Evolutionary conservation across 2,329 filamentous ascomycete genomes (phyloP), one percentile per base, ranked within the genome.

Genomic region (Tothia fuscella): DNA sequence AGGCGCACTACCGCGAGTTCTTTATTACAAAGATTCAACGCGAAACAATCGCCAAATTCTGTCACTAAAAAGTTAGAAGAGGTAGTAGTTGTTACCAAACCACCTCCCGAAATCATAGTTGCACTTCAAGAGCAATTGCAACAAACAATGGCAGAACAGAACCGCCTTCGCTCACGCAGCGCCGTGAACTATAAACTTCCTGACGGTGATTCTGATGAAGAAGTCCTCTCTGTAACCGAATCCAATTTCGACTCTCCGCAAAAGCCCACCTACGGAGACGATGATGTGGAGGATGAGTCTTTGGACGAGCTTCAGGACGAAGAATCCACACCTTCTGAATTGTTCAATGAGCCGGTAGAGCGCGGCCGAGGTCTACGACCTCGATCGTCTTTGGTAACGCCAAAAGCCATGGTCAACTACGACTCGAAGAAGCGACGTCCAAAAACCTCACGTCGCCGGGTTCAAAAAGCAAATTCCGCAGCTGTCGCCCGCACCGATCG

Each of bases 401-500:
- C 35, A 17, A 25, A 21, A 4, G 35, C 22, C 10, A 21, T 25
- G 6, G 28, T 37, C 35, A 37, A 25, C 35, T 37, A 25, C 22
- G 28, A 37, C 9, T 25, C 25, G 35, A 37, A 37, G 35, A 25
- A 17, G 21, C 20, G n/a, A 28, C 5, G 20, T 25, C 25, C 25
- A 17, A 37, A 26, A 10, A 26, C 22, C 9, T 24, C 35, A 16
- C n/a, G n/a, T n/a, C n/a, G n/a, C n/a, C n/a, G n/a, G n/a, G n/a
- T n/a, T n/a, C 21, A 37, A 16, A 7, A 21, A 26, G 35, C n/a
- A 14, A 16, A 37, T 25, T 12, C 25, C 3, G 35, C 17, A 4
- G 22, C 35, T 6, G 35, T 25, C 25, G 35, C 51, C 5, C 54
- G 61, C 24, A 64, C 64, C 2, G 57, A 61, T n/a, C 62, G 65